These are phyloP conservation scores for Candida jianshihensis DNA, from an alignment of 805 yeast species.

Conservation along the genomic window DNA sequence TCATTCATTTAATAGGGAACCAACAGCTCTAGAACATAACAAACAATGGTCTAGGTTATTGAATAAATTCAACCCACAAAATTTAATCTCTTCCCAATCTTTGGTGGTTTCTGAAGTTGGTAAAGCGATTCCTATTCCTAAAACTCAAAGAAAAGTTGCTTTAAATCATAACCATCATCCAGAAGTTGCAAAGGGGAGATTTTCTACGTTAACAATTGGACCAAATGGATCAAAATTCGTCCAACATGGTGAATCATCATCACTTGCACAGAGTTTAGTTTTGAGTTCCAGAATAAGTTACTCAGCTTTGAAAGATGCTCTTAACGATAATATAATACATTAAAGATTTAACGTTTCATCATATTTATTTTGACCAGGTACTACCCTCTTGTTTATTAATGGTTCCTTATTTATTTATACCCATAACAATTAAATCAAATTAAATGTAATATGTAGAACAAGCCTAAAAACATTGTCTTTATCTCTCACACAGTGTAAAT, in stretches of 20 bases:
- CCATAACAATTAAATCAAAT: no score
- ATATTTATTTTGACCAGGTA: no score
- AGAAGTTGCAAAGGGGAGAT: conserved; percentile 15
- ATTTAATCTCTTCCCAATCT: conserved; percentile 4
- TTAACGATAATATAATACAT: conserved; percentile 4
- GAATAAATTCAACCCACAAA: conserved; percentile 9
- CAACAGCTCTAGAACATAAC: not conserved
- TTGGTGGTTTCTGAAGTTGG: conserved; percentile 20
- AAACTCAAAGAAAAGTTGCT: not conserved
- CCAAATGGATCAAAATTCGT: conserved; percentile 21
- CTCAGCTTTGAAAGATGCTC: conserved; percentile 21
- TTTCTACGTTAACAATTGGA: conserved; percentile 22
- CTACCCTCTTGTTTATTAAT: no score
- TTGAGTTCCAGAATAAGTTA: conserved; percentile 20
- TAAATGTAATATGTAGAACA: no score
- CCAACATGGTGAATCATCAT: conserved; percentile 21
- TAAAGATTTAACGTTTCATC: not conserved
- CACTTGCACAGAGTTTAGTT: conserved; percentile 14
- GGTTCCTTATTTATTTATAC: no score
- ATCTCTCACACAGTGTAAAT: no score
- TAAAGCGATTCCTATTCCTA: conserved; percentile 5
- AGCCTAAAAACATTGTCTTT: no score
- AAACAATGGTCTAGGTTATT: conserved; percentile 13
- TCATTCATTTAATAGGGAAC: not conserved
- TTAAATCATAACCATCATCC: not conserved